A percentile compares a stretch with the other conserved stretches of the same genome.
These are phyloP conservation scores for Ustilago trichophora DNA, from an alignment of 1,284 basidiomycete species.

Conservation along the genomic window DNA sequence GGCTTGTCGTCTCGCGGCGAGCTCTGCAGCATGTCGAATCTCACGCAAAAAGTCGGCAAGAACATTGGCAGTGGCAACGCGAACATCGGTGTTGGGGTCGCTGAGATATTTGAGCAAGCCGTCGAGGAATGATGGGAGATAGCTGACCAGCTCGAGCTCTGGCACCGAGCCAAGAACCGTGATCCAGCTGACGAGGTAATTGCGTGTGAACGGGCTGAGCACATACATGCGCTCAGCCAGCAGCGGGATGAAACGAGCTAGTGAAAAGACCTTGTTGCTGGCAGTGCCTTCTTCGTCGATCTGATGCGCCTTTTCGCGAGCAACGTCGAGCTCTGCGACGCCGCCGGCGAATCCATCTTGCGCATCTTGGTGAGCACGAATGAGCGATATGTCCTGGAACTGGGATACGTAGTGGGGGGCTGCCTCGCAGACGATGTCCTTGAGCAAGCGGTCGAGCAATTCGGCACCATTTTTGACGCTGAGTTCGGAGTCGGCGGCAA, in stretches of 20 bases:
- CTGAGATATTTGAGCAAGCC: slow-evolving; percentile 89
- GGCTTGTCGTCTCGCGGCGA: slow-evolving; percentile 22
- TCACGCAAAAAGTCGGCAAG: slow-evolving; percentile 92
- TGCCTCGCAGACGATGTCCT: slow-evolving; percentile 96
- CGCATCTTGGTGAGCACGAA: slow-evolving; percentile 72
- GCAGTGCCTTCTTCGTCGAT: slow-evolving; percentile 44
- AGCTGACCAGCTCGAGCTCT: slow-evolving; percentile 91
- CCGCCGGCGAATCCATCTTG: slow-evolving; percentile 47
- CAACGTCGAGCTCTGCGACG: slow-evolving; percentile 58
- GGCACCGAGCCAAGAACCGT: slow-evolving; percentile 95
- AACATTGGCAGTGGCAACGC: slow-evolving; percentile 87
- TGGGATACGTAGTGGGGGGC: slow-evolving; percentile 93
- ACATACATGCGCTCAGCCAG: slow-evolving; percentile 93
- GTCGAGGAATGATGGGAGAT: slow-evolving; percentile 92
- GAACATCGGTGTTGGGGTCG: slow-evolving; percentile 92
- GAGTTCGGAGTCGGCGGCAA: slow-evolving; percentile 92
- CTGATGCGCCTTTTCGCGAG: slow-evolving; percentile 59
- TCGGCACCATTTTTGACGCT: slow-evolving; percentile 99
- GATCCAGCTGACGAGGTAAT: slow-evolving; percentile 96
- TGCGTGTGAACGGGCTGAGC: slow-evolving; percentile 92
- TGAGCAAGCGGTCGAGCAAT: slow-evolving; percentile 93
- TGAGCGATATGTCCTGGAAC: slow-evolving; percentile 73
- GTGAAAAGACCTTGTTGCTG: slow-evolving; percentile 76
- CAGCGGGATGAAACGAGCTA: slow-evolving; percentile 92
- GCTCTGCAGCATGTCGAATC: slow-evolving; percentile 68